Evolutionary conservation across 1,284 basidiomycete genomes (phyloP), one percentile per base, ranked within the genome.

Genomic region (Kwoniella shivajii): DNA sequence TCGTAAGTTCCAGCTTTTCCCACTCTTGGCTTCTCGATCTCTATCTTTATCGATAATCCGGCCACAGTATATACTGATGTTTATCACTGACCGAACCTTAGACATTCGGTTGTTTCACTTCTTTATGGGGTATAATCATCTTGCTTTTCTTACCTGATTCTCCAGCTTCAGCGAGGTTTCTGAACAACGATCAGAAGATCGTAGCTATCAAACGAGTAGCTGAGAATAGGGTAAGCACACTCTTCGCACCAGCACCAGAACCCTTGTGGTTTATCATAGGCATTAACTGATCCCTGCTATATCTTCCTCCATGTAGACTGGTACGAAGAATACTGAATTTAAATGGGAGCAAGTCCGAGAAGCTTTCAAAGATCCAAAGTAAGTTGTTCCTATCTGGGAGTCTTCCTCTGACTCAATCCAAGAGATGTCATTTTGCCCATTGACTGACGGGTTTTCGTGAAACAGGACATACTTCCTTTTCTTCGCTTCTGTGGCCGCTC

Each of bases 311-410:
- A n/a, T n/a, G 11, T 27, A 53, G 41, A 59, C 54, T 16, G 61
- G 61, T 27, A 46, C 56, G 14, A 59, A 75, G 55, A 72, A 72
- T 50, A 71, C 70, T 36, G 60, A 56, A 18, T 74, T 73, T 63
- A 74, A 75, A 50, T 47, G 52, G 45, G 66, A 71, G 30, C 74
- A 76, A 48, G 56, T 74, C 27, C 48, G 64, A n/a, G 60, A 63
- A 51, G 65, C 68, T 4, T 58, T 75, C 33, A 39, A 47, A 14
- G 74, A 76, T 56, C 70, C 73, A 1, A 74, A 75, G 56, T 71
- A 30, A 31, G 38, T 37, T n/a, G 63, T 7, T 10, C 20, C 9
- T 42, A 9, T 24, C 1, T 42, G n/a, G 37, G 3, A 9, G 3
- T 33, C 3, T 30, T 1, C 31, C 33, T n/a, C n/a, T n/a, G n/a